A percentile compares a stretch with the other conserved stretches of the same genome.
phyloP scores from a whole-genome alignment of 306 rosid genomes.

The Vigna trinervia region DNA sequence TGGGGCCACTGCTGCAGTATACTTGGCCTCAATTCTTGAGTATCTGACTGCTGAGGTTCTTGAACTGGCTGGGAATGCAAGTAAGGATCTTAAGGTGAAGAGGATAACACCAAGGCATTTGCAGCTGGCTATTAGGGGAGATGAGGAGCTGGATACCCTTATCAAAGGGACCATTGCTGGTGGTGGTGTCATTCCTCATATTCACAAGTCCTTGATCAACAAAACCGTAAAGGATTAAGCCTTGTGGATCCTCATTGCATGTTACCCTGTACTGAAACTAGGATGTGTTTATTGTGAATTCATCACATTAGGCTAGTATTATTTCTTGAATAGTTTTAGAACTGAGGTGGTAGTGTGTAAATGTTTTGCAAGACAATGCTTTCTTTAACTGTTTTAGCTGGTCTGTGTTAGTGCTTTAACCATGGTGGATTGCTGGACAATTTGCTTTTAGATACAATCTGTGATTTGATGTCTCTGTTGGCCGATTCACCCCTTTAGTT shows the following conservation, averaged over 20 bases:
- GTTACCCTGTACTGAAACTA: conserved; percentile 29
- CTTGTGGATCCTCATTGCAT: conserved; percentile 19
- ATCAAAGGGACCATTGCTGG: conserved; percentile 98
- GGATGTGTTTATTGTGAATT: conserved; percentile 46
- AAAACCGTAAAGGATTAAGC: conserved; percentile 81
- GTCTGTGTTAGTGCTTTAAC: not conserved
- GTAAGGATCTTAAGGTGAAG: conserved; percentile 96
- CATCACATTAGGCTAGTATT: conserved; percentile 23
- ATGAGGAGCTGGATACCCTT: conserved; percentile 95
- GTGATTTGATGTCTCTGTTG: not conserved
- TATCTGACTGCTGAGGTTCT: conserved; percentile 96
- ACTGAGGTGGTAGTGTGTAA: conserved; percentile 42
- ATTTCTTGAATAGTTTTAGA: conserved; percentile 3
- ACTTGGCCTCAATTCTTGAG: conserved; percentile 93
- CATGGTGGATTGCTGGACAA: conserved; percentile 20
- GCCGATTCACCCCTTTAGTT: not conserved
- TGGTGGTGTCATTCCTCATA: conserved; percentile 97
- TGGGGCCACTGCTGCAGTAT: conserved; percentile 96
- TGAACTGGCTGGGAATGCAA: conserved; percentile 93
- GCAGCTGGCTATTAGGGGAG: conserved; percentile 96
- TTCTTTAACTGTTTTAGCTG: conserved; percentile 10
- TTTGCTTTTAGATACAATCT: not conserved
- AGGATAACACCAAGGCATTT: conserved; percentile 97
- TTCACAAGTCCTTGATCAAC: conserved; percentile 97
- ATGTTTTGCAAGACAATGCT: not conserved